phyloP scores from a whole-genome alignment of 345 rosid species.

The Moringa oleifera region DNA sequence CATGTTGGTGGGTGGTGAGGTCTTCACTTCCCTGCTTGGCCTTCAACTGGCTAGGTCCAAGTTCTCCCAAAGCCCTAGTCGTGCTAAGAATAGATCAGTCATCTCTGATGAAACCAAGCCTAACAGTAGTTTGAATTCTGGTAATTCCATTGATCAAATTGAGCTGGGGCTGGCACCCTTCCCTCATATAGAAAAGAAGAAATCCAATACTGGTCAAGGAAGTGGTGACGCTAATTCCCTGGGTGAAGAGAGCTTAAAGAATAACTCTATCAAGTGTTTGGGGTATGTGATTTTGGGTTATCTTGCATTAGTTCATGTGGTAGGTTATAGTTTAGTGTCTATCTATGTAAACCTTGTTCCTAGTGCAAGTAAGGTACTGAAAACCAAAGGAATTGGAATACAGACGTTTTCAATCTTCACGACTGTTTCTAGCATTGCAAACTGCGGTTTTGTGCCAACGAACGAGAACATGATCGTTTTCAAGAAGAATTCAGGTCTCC shows the following conservation, averaged over 20 bases:
- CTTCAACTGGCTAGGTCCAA: conserved; percentile 14
- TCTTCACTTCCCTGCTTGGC: conserved; percentile 50
- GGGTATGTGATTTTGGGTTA: conserved; percentile 40
- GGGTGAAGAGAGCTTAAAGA: not conserved
- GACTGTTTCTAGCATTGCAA: conserved; percentile 45
- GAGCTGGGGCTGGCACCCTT: conserved; percentile 10
- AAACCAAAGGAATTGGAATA: conserved; percentile 25
- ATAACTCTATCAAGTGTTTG: conserved; percentile 21
- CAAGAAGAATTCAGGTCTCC: conserved; percentile 43
- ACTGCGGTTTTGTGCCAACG: conserved; percentile 65
- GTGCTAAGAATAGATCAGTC: too few relatives aligned
- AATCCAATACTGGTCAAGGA: conserved; percentile 6
- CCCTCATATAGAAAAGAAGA: not conserved
- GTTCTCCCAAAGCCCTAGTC: not conserved
- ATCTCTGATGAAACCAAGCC: too few relatives aligned
- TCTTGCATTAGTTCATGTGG: conserved; percentile 24
- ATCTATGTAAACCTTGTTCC: conserved; percentile 29
- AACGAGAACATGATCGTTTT: conserved; percentile 72
- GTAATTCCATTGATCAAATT: not conserved
- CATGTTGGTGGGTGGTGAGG: conserved; percentile 59
- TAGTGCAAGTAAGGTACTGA: conserved; percentile 33
- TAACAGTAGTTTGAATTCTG: not conserved
- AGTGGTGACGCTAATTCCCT: not conserved
- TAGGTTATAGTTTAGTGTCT: conserved; percentile 32
- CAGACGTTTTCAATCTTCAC: conserved; percentile 53